Conservation (phyloP, 2,329 filamentous ascomycete species). For the Xylaria sp. region DNA sequence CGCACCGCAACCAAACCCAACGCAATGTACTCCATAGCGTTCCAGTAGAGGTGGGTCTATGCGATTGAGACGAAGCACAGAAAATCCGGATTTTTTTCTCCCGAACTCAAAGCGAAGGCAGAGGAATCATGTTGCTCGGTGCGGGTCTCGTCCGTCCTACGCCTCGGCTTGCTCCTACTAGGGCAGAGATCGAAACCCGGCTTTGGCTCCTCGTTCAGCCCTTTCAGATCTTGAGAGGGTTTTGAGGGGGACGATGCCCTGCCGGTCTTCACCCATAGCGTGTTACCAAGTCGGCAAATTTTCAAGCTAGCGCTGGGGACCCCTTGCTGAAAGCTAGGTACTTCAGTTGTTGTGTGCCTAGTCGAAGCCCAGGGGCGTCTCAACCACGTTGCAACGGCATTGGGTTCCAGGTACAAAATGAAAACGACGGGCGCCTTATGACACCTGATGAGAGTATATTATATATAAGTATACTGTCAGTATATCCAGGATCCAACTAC, state of each 20-base stretch:
- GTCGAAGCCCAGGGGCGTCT: neutral
- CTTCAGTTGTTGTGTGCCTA: too few species aligned
- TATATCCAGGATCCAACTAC: neutral
- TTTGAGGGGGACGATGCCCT: neutral
- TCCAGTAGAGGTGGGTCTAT: slow-evolving; percentile 16
- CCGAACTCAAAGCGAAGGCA: neutral
- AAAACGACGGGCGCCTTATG: neutral
- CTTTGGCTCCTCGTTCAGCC: neutral
- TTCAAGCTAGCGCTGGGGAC: too few species aligned
- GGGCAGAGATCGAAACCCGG: neutral
- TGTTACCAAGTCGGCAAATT: neutral
- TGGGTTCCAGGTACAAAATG: neutral
- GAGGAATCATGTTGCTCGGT: neutral
- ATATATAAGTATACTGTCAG: neutral
- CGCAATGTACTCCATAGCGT: slow-evolving; percentile 3
- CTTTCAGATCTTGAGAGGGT: neutral
- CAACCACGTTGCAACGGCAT: slow-evolving; percentile 11
- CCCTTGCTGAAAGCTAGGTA: neutral
- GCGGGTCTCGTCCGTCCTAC: too few species aligned
- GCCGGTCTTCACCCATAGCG: neutral
- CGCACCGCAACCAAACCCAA: neutral
- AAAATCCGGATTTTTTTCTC: slow-evolving; percentile 17
- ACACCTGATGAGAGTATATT: neutral
- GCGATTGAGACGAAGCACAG: neutral
- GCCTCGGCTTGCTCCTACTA: too few species aligned